Evolutionary conservation across 176 grass and related monocot species (phyloP), one percentile per base, ranked within the genome.

Genomic region (Juncus effusus): DNA sequence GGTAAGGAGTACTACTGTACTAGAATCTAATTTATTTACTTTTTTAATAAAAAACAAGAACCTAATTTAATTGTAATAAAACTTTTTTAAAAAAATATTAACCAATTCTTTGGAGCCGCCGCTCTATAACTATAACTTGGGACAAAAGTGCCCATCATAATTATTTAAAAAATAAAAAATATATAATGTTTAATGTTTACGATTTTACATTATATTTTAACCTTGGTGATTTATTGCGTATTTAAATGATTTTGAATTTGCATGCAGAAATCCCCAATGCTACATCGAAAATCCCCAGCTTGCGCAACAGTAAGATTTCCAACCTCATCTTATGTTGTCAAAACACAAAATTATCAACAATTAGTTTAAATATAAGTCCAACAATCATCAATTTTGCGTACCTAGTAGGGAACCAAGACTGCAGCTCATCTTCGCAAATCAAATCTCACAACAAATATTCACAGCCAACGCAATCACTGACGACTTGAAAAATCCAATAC

Each of bases 391-490:
- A 84, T 6, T 56, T 47, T 47, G 4, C 44, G 4, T 47, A 47
- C 44, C 9, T 47, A 1, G 44, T 95, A 16, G 80, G 85, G 38
- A 7, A 45, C 7, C 62, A 79, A 41, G 68, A 57, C 13, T 79
- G 64, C 44, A 47, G 69, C 81, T 99, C 4, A 80, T 80, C 64
- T 94, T 99, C 78, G 73, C 76, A 74, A 85, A 77, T 35, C 83
- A 76, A 51, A 74, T 99, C 53, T 83, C 85, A 14, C 58, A 82
- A 70, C 82, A 85, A 7, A 79, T 99, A 59, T 99, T 87, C 85
- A 93, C 95, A 1, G 66, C 83, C 47, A 99, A 80, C 85, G 73
- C 79, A 47, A 78, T 99, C 37, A 90, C 85, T 49, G 83, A 62
- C 7, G 88, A 82, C 67, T 83, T 68, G 73, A 84, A 80, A 64